Base-by-base conservation (phyloP, 2,329 filamentous ascomycete genomes). In the Stachybotrys chlorohalonatus region DNA sequence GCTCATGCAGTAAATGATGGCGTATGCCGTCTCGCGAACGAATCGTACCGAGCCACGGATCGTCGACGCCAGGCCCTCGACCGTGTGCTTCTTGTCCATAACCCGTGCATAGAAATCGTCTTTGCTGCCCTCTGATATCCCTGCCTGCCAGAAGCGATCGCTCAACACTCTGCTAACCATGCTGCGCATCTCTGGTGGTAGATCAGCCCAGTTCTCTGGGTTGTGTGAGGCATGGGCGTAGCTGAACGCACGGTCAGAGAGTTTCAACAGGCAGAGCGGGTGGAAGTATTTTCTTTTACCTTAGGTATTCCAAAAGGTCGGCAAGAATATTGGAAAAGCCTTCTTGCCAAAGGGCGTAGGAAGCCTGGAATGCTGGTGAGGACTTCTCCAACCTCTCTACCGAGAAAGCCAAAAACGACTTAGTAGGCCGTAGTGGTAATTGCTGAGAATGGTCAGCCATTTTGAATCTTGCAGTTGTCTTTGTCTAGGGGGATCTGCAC, bases 61-160 rank as follows among this genome's bases (percentile, higher is more conserved):
- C 0, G 91, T 92, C 1, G 93, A 97, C 6, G 92, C 93, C 58
- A 99, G 88, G 0, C 94, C 94, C 70, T 99, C 94, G 55, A 96
- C 83, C 0, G 91, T 96, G 47, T 81, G 82, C 70, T 91, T 95
- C 54, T 94, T 96, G 36, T 90, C 88, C 54, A 90, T 84, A 2
- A 99, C 93, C 47, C 90, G 84, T 36, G 90, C 89, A 69, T 96
- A 97, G 68, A 99, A 99, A 56, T 97, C 93, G 58, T 97, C 94
- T 68, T 94, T 91, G 63, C 90, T 97, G 31, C 95, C 94, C 58
- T 87, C 89, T 0, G 94, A 97, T 52, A 99, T 99, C 9, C 94
- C 94, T 7, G 92, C 90, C 75, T 99, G 94, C 94, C 94, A 99
- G 69, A 99, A 99, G 30, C 94, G 82, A 70, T 99, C 94, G 13